These are phyloP conservation scores for Nepenthes alata DNA, from an alignment of 179 eudicot species.

Conservation along the genomic window DNA sequence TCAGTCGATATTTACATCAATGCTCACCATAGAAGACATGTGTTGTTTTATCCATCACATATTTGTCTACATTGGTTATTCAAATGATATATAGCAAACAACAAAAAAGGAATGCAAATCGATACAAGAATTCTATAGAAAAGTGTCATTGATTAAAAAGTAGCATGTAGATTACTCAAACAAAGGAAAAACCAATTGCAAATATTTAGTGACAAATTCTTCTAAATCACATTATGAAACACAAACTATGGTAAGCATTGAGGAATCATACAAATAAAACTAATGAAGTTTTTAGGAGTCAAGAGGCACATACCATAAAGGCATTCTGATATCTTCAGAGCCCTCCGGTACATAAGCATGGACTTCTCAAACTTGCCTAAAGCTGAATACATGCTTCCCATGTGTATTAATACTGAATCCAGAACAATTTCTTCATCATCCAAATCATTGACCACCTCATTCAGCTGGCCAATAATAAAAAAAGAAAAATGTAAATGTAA, in stretches of 20 bases:
- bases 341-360: conserved; percentile 42
- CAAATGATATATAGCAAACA: no score
- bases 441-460: conserved; percentile 40
- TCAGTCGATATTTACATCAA: no score
- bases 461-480: conserved; percentile 34
- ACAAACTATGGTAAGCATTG: neutral
- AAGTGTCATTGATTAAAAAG: no score
- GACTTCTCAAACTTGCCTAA: conserved; percentile 54
- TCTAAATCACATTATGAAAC: no score
- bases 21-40: no score
- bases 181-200: no score
- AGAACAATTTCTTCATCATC: conserved; percentile 42
- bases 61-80: no score
- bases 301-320: conserved; percentile 37
- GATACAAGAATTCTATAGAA: no score
- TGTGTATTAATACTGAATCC: conserved; percentile 59
- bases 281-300: neutral
- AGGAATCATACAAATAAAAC: neutral
- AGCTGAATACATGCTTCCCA: conserved; percentile 77
- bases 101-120: no score
- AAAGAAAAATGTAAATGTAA: conserved; percentile 1
- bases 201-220: no score
- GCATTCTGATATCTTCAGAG: conserved; percentile 38
- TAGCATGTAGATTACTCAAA: no score
- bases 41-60: no score